Evolutionary conservation across 129 eudicot species (phyloP), one percentile per base, ranked within the genome.

Genomic region (Flaveria robusta): DNA sequence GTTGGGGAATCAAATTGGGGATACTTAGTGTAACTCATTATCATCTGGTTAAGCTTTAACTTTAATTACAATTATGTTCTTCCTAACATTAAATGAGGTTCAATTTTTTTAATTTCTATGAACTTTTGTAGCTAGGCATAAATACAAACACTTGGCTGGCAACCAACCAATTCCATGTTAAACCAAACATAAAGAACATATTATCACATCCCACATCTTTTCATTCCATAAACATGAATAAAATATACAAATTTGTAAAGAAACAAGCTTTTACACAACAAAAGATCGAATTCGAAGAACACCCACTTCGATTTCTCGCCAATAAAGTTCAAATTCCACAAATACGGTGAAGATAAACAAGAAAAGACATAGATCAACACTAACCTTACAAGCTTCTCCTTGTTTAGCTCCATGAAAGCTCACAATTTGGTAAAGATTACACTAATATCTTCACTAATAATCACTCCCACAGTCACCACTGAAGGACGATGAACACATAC

Each of bases 341-440:
- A 24, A 20, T 20, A 65, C 27, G 34, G 14, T 50, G 43, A 27
- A 39, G 51, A n/a, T 12, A 83, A 71, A 49, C 67, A 79, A 19
- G 43, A 73, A 69, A 66, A 43, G 18, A 31, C 8, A 43, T 19
- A 70, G 65, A 50, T 37, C 66, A 59, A 14, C 4, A 77, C 79
- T 54, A 79, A 94, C 98, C 97, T 94, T 60, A 94, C 97, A 72
- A 84, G 83, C 83, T 83, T 91, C 78, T 91, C 95, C 49, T 84
- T 86, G 84, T 89, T 91, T 50, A 83, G 39, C 84, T 89, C 97
- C 98, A 94, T 94, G 79, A 67, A 41, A 70, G 71, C 58, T 22
- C 34, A 34, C 29, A 47, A 50, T 11, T 19, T 46, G 42, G 9
- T 71, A 31, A 70, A 42, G 65, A 29, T 26, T 55, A 24, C 11